These are phyloP conservation scores for Juglanconis oblonga DNA, from an alignment of 2,329 filamentous ascomycete genomes.

Conservation along the genomic window DNA sequence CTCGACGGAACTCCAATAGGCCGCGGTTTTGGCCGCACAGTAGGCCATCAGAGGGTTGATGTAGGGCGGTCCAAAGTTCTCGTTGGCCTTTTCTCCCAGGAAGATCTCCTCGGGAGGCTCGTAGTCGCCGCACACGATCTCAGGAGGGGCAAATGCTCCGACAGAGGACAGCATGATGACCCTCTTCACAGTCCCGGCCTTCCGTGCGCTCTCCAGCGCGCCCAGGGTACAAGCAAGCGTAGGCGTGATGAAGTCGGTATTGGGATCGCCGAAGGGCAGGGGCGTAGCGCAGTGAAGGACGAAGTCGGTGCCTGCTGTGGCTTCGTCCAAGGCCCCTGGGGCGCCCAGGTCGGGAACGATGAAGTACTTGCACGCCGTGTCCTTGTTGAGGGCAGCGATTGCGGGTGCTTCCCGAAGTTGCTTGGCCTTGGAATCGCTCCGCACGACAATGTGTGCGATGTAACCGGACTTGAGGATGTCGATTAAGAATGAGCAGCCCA, in stretches of 20 bases:
- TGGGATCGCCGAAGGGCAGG: constrained; percentile 9
- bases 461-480: constrained; percentile 20
- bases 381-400: constrained; percentile 9
- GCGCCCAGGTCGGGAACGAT: constrained; percentile 9
- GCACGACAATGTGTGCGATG: constrained; percentile 13
- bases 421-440: constrained; percentile 14
- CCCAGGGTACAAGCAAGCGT: constrained; percentile 22
- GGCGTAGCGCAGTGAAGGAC: constrained; percentile 14
- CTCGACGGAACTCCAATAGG: constrained; percentile 7
- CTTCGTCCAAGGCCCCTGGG: constrained; percentile 9
- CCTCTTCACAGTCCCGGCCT: constrained; percentile 19
- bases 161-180: constrained; percentile 20
- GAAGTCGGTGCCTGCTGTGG: constrained; percentile 2
- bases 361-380: constrained; percentile 14
- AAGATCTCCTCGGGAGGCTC: constrained; percentile 9
- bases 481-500: constrained; percentile 23
- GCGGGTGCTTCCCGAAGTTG: constrained; percentile 4
- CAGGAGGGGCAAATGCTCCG: constrained; percentile 4
- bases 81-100: constrained; percentile 5
- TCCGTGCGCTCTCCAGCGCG: constrained; percentile 17
- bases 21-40: constrained; percentile 18
- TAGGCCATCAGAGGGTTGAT: constrained; percentile 6
- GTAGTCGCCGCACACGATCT: not conserved
- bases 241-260: constrained; percentile 19
- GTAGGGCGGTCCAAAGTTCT: constrained; percentile 14